These are phyloP conservation scores for Discostella pseudostelligera DNA, from an alignment of 108 stramenopile genomes.

Conservation along the genomic window DNA sequence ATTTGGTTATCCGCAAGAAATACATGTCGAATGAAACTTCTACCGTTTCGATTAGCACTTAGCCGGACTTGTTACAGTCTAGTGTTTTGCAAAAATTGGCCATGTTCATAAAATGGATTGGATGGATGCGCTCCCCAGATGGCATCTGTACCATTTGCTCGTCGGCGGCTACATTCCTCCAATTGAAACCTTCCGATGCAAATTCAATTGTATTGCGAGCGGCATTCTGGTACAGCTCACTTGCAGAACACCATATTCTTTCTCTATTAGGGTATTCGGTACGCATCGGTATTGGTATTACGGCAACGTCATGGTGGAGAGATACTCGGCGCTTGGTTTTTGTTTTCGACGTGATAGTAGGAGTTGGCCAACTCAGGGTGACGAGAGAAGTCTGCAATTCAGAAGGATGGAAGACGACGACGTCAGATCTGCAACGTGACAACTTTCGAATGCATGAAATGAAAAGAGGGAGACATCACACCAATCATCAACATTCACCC, in stretches of 20 bases:
- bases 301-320: slow-evolving; percentile 65
- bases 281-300: slow-evolving; percentile 80
- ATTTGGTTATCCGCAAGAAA: too few relatives aligned
- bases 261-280: slow-evolving; percentile 79
- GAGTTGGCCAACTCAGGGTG: slow-evolving; percentile 27
- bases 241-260: slow-evolving; percentile 77
- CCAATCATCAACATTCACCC: too few relatives aligned
- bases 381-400: slow-evolving; percentile 28
- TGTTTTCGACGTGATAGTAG: slow-evolving; percentile 28
- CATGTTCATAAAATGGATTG: slow-evolving; percentile 51
- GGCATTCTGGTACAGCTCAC: slow-evolving; percentile 81
- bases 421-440: too few relatives aligned
- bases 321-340: slow-evolving; percentile 42
- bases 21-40: too few relatives aligned
- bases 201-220: slow-evolving; percentile 83
- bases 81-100: slow-evolving; percentile 2
- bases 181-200: slow-evolving; percentile 83
- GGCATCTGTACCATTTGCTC: slow-evolving; percentile 82
- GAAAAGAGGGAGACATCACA: too few relatives aligned
- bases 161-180: slow-evolving; percentile 80
- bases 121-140: slow-evolving; percentile 87
- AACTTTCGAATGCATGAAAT: too few relatives aligned
- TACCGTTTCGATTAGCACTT: not conserved
- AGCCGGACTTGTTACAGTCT: not conserved
- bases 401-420: too few relatives aligned